A percentile compares a stretch with the other conserved stretches of the same genome.
These are phyloP conservation scores for Hypericum androsaemum DNA, from an alignment of 345 rosid species.

Conservation along the genomic window DNA sequence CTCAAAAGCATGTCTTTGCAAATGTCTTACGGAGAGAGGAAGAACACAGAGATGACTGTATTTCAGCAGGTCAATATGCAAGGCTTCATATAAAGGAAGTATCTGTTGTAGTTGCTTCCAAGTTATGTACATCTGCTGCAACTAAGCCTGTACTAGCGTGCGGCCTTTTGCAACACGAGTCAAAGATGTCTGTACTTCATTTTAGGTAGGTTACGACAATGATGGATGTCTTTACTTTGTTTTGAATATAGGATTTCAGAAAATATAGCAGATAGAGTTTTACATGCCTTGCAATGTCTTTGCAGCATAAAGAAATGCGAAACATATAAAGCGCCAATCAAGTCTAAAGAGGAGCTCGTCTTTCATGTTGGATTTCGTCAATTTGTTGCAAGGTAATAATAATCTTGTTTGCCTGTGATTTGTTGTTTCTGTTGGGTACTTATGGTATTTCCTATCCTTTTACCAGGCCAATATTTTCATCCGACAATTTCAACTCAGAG, in stretches of 20 bases:
- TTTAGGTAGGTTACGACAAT: slow-evolving; percentile 47
- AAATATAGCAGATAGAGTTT: slow-evolving; percentile 7
- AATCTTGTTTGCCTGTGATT: neutral
- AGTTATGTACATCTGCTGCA: slow-evolving; percentile 33
- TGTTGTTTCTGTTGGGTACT: neutral
- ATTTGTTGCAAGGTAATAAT: slow-evolving; percentile 64
- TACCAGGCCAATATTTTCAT: slow-evolving; percentile 79
- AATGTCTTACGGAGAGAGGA: slow-evolving; percentile 48
- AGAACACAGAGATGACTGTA: slow-evolving; percentile 44
- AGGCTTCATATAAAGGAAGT: slow-evolving; percentile 74
- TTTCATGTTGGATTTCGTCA: slow-evolving; percentile 96
- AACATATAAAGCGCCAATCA: slow-evolving; percentile 60
- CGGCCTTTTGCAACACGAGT: slow-evolving; percentile 93
- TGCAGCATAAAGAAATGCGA: slow-evolving; percentile 79
- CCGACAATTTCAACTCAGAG: slow-evolving; percentile 67
- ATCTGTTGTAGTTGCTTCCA: slow-evolving; percentile 46
- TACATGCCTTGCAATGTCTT: neutral
- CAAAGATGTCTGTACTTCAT: slow-evolving; percentile 96
- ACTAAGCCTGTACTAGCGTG: slow-evolving; percentile 45
- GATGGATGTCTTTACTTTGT: neutral
- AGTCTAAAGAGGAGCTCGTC: slow-evolving; percentile 78
- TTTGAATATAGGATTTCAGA: slow-evolving; percentile 1
- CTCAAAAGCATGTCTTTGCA: slow-evolving; percentile 71
- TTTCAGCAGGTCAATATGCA: slow-evolving; percentile 47
- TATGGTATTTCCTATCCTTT: slow-evolving; percentile 1